Base-by-base conservation (phyloP, 495 filamentous ascomycete genomes). In the Trichocladium uniseriatum region DNA sequence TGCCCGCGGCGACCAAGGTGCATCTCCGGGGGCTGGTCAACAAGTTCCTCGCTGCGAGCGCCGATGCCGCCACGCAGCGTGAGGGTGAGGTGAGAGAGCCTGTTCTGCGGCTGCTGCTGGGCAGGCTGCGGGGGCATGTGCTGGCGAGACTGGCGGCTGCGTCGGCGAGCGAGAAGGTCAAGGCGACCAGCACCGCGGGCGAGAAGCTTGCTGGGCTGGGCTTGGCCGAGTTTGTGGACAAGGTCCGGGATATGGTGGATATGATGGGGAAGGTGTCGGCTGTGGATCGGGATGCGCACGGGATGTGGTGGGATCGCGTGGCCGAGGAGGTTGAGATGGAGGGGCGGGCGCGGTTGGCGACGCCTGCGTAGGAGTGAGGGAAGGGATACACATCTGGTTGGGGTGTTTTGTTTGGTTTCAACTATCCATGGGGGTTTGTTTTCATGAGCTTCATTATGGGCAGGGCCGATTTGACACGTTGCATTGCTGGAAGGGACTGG, bases 211-310 rank as follows among this genome's bases (percentile, higher is more conserved):
- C 86, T 2, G 75, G 78, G 2, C 77, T 83, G 34, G 94, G 92
- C 0, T 75, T 97, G 66, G 80, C 83, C 0, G 92, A 98, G 66
- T 95, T 94, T 67, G 83, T 91, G n/a, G 79, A 71, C 40, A 82
- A 81, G 59, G 80, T 97, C n/a, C 81, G 85, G 6, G 79, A 82
- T 28, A 76, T 95, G 53, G 84, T 89, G 13, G 90, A 95, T 13
- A 82, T 85, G 67, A 63, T 94, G 54, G 75, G 76, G 48, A 80
- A 77, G 59, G 80, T 95, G 20, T 80, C 83, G 10, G 76, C 76
- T 37, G 83, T 95, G 29, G 91, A 97, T 65, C 81, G 87, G 62
- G 74, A 79, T 43, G 79, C 81, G 37, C 94, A 96, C 69, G 79
- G 79, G 21, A 47, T 64, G 49, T 89, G 89, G 77, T 96, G 94